Evolutionary conservation across 78 protist species (phyloP).

Genomic region (Anaeramoeba flamelloides): DNA sequence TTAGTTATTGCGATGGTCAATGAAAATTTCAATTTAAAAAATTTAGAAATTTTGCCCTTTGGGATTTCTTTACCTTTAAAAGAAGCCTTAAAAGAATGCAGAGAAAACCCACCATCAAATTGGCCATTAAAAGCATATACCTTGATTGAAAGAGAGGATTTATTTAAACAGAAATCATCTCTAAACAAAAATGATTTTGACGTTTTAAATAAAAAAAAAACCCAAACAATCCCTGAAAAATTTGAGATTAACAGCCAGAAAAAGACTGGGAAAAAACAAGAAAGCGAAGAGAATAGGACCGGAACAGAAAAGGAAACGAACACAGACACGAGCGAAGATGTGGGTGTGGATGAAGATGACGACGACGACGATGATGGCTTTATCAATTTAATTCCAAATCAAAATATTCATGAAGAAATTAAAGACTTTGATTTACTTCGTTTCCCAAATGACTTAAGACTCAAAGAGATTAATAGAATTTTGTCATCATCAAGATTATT

Average conservation of each 20-base stretch:
- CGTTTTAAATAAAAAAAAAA: background rate
- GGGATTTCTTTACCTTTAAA: constrained; percentile 15
- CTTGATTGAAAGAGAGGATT: constrained; percentile 11
- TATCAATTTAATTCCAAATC: too few relatives aligned
- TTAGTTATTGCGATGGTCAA: background rate
- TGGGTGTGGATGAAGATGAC: background rate
- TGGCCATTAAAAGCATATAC: constrained; percentile 13
- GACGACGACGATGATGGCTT: too few relatives aligned
- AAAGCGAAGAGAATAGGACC: background rate
- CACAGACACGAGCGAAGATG: background rate
- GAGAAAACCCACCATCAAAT: background rate
- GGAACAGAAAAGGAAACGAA: background rate
- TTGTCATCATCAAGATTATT: background rate
- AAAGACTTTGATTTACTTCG: background rate
- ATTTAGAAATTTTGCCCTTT: constrained; percentile 4
- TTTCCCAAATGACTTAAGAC: background rate
- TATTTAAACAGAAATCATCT: background rate
- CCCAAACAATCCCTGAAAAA: background rate
- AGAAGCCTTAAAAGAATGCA: constrained; percentile 8
- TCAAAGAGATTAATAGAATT: background rate
- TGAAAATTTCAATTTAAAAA: background rate
- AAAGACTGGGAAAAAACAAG: background rate
- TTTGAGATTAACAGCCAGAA: too few relatives aligned
- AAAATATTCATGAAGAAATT: too few relatives aligned
- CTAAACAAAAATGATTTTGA: too few relatives aligned